Evolutionary conservation across 257 asterid species (phyloP), one percentile per base, ranked within the genome.

Genomic region (Plantago elongata): DNA sequence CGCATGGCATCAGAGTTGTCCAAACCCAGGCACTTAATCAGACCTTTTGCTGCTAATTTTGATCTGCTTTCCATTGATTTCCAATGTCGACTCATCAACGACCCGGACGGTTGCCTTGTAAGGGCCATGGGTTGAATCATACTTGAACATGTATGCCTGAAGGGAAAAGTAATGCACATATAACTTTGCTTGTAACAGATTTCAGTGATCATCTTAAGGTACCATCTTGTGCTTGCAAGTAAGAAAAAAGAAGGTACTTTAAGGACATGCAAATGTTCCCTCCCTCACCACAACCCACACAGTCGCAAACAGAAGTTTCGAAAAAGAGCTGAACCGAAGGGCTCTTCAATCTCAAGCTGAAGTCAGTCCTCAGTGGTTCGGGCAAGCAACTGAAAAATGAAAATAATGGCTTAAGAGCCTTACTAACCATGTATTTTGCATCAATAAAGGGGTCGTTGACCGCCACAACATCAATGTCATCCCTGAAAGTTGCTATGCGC

Each of bases 101-200:
- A 93, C 95, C 47, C 60, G 71, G 73, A 93, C 70, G 52, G 84
- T 79, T 64, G 95, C 97, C 63, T 77, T 72, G 79, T 78, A 87
- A 46, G 84, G 86, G 62, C 99, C 97, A 54, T 93, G 99, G 54
- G 99, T 93, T 27, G 99, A 93, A 61, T 93, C 99, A 74, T 89
- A 93, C 81, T 93, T 93, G 67, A 87, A 81, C 97, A 93, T 87
- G 86, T 93, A 93, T 51, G 99, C 97, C 99, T 89, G 85, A 68
- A 62, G 70, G 60, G 57, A 64, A 52, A n/a, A 61, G 65, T n/a
- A 69, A 48, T 18, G 13, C 16, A 13, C 16, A 30, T 16, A 9
- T 6, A 66, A 49, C 38, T 16, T 5, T 30, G 14, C 37, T 12
- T 30, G 5, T 15, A 57, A n/a, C 18, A 12, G 14, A n/a, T 42